Conservation (phyloP, 148 eudicot species). For the Persicaria maculosa region DNA sequence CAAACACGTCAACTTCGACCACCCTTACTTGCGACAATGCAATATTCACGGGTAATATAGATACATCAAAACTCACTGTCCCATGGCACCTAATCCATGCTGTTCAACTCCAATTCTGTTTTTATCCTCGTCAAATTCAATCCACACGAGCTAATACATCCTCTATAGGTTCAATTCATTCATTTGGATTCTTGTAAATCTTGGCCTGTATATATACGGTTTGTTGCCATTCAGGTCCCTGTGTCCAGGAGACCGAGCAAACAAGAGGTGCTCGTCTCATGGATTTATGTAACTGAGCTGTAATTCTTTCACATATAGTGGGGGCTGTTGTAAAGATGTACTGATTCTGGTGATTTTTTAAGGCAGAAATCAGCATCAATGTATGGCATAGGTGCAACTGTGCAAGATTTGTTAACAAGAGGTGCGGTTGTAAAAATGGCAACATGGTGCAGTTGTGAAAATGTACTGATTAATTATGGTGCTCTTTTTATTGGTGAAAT, state of each 20-base stretch:
- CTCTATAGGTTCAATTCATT: not conserved
- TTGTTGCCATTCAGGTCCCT: not conserved
- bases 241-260: not conserved
- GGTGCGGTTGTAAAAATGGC: no score
- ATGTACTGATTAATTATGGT: no score
- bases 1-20: slow-evolving; percentile 46
- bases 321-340: no score
- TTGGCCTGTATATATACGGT: not conserved
- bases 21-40: slow-evolving; percentile 75
- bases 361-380: no score
- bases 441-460: no score
- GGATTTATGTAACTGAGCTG: not conserved
- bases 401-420: no score
- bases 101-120: no score
- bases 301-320: not conserved
- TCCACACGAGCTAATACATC: not conserved
- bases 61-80: not conserved
- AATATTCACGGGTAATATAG: slow-evolving; percentile 60
- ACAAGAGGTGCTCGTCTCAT: not conserved
- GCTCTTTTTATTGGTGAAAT: no score
- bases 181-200: slow-evolving; percentile 1
- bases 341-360: no score
- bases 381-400: no score
- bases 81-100: not conserved
- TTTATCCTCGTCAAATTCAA: not conserved